Percentiles rank a stretch among this genome's conserved stretches.
These are phyloP conservation scores for Penicillium sp. DNA, from an alignment of 2,329 filamentous ascomycete genomes.

Conservation along the genomic window DNA sequence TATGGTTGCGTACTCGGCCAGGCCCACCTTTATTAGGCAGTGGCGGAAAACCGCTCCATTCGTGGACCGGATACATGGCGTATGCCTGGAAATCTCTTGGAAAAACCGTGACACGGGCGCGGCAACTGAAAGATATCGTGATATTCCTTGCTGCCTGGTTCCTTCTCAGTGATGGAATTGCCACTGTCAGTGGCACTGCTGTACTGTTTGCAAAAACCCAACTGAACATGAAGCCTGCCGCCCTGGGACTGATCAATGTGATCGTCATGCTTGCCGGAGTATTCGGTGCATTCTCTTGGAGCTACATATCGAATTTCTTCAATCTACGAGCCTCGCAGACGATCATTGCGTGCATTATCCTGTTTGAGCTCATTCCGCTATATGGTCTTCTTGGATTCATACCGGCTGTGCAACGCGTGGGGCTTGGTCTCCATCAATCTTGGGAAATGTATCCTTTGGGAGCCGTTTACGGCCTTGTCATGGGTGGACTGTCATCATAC, in stretches of 20 bases:
- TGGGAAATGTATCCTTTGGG: slow-evolving; percentile 97
- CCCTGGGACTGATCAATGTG: slow-evolving; percentile 87
- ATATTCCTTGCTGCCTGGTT: slow-evolving; percentile 93
- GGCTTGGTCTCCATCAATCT: slow-evolving; percentile 82
- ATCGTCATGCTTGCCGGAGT: slow-evolving; percentile 83
- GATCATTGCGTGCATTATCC: slow-evolving; percentile 81
- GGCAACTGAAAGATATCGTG: slow-evolving; percentile 71
- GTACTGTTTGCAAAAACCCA: slow-evolving; percentile 95
- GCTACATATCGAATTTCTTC: slow-evolving; percentile 68
- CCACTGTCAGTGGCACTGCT: slow-evolving; percentile 89
- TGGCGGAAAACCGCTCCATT: slow-evolving; percentile 39
- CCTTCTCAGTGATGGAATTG: slow-evolving; percentile 86
- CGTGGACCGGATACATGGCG: slow-evolving; percentile 68
- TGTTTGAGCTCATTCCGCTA: slow-evolving; percentile 89
- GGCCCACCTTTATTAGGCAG: slow-evolving; percentile 67
- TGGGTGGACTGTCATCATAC: slow-evolving; percentile 89
- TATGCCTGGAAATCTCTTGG: slow-evolving; percentile 87
- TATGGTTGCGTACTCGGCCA: slow-evolving; percentile 84
- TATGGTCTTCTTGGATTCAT: slow-evolving; percentile 89
- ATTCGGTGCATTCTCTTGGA: slow-evolving; percentile 85
- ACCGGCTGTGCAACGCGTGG: slow-evolving; percentile 70
- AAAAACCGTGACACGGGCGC: slow-evolving; percentile 72
- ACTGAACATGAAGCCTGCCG: slow-evolving; percentile 82
- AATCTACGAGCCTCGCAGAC: slow-evolving; percentile 76
- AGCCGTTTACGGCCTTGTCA: slow-evolving; percentile 85